Evolutionary conservation across 2,329 filamentous ascomycete species (phyloP).

Genomic region (Gnomoniopsis sp.): DNA sequence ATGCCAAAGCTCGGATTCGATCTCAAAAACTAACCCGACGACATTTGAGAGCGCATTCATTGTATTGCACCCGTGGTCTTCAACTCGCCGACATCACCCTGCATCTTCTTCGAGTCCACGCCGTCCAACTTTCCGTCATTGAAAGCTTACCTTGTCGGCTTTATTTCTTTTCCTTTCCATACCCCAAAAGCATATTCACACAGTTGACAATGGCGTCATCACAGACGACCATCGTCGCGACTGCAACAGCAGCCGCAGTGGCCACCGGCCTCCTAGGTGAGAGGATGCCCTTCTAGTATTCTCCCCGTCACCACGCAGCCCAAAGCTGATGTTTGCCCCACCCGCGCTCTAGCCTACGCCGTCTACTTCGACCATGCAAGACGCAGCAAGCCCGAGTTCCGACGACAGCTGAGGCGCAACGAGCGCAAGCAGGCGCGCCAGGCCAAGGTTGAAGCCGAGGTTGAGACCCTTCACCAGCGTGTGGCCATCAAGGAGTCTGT

Average conservation of each 20-base stretch:
- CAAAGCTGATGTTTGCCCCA: conserved; percentile 1
- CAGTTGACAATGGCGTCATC: conserved; percentile 54
- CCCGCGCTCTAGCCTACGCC: conserved; percentile 51
- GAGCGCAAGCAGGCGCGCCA: conserved; percentile 68
- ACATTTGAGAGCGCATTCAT: not conserved
- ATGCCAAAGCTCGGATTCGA: not conserved
- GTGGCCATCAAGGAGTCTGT: conserved; percentile 73
- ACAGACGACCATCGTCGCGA: conserved; percentile 54
- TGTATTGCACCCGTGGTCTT: not conserved
- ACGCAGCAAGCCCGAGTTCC: conserved; percentile 62
- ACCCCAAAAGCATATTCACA: conserved; percentile 35
- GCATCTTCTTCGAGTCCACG: not conserved
- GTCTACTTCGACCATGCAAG: conserved; percentile 68
- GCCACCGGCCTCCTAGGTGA: conserved; percentile 60
- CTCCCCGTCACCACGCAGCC: not conserved
- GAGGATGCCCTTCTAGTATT: conserved; percentile 20
- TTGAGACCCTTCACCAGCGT: conserved; percentile 63
- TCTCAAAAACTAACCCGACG: not conserved
- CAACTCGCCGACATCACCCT: not conserved
- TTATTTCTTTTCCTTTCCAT: conserved; percentile 25
- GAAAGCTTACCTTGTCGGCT: not conserved
- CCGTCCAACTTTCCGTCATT: not conserved
- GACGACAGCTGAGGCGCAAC: conserved; percentile 68
- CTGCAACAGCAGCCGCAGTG: conserved; percentile 58
- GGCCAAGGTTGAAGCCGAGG: conserved; percentile 69